A percentile compares a stretch with the other conserved stretches of the same genome.
phyloP scores from a whole-genome alignment of 768 basidiomycete genomes.

The Tephrocybe rancida region DNA sequence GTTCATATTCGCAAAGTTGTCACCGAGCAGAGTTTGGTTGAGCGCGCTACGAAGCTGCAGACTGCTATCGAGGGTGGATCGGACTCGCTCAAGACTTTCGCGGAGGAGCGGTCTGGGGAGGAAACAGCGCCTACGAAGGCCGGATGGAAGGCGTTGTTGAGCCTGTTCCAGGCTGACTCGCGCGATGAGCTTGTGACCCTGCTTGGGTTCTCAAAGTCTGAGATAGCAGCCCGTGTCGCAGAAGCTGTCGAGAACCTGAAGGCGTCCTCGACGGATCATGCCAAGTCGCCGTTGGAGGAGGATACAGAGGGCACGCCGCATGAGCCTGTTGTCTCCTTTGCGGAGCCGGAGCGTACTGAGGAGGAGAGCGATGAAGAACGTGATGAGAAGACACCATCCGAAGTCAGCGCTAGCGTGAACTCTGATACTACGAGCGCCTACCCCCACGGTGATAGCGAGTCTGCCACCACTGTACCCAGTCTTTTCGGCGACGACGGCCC shows the following conservation, averaged over 20 bases:
- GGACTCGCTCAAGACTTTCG: conserved; percentile 62
- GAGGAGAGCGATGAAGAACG: conserved; percentile 39
- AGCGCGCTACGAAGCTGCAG: conserved; percentile 71
- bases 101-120: conserved; percentile 55
- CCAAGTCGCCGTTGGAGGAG: conserved; percentile 36
- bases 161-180: conserved; percentile 87
- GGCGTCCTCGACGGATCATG: conserved; percentile 36
- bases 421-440: conserved; percentile 63
- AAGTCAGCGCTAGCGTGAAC: conserved; percentile 63
- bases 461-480: conserved; percentile 84
- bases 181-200: conserved; percentile 88
- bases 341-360: conserved; percentile 66
- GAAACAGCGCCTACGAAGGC: conserved; percentile 39
- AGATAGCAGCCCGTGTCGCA: conserved; percentile 76
- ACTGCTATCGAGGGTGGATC: conserved; percentile 53
- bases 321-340: conserved; percentile 84
- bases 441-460: conserved; percentile 68
- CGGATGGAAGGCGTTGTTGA: conserved; percentile 87
- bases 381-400: conserved; percentile 68
- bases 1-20: conserved; percentile 80
- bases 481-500: conserved; percentile 82
- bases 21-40: conserved; percentile 75
- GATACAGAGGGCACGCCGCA: conserved; percentile 50
- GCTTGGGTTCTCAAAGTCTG: conserved; percentile 90
- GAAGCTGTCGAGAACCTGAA: conserved; percentile 82